Percentiles rank a stretch among this genome's conserved stretches.
Conservation (phyloP, 345 rosid species). For the Noccaea caerulescens region DNA sequence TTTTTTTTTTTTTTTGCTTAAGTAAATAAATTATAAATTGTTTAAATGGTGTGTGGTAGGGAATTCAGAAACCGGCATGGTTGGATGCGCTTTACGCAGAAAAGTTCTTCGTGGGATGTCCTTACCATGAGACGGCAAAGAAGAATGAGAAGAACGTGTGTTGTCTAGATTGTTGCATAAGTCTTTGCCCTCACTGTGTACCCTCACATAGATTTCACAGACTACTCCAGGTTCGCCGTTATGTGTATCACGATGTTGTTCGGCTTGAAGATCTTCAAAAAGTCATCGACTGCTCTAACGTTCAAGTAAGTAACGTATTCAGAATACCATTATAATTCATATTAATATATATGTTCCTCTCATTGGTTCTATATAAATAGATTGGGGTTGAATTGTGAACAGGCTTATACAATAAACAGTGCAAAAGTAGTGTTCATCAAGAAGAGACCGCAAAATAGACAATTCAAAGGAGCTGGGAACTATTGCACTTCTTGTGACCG, state of each 20-base stretch:
- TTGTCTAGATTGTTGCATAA: slow-evolving; percentile 88
- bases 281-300: slow-evolving; percentile 91
- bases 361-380: not conserved
- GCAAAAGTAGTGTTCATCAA: slow-evolving; percentile 96
- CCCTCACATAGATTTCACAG: slow-evolving; percentile 84
- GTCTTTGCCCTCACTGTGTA: slow-evolving; percentile 94
- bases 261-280: slow-evolving; percentile 88
- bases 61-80: slow-evolving; percentile 91
- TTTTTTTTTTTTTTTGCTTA: not conserved
- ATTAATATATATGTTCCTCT: slow-evolving; percentile 5
- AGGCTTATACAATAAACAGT: slow-evolving; percentile 93
- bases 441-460: slow-evolving; percentile 94
- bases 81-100: slow-evolving; percentile 80
- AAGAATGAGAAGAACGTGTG: slow-evolving; percentile 93
- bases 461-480: slow-evolving; percentile 90
- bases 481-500: slow-evolving; percentile 94
- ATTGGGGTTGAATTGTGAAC: slow-evolving; percentile 28
- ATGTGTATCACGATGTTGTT: slow-evolving; percentile 96
- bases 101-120: slow-evolving; percentile 81
- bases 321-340: not conserved
- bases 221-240: slow-evolving; percentile 94
- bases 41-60: slow-evolving; percentile 45
- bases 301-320: slow-evolving; percentile 61
- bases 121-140: slow-evolving; percentile 75
- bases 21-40: not conserved